Evolutionary conservation across 345 rosid species (phyloP).

Genomic region (Euphorbia peplus): DNA sequence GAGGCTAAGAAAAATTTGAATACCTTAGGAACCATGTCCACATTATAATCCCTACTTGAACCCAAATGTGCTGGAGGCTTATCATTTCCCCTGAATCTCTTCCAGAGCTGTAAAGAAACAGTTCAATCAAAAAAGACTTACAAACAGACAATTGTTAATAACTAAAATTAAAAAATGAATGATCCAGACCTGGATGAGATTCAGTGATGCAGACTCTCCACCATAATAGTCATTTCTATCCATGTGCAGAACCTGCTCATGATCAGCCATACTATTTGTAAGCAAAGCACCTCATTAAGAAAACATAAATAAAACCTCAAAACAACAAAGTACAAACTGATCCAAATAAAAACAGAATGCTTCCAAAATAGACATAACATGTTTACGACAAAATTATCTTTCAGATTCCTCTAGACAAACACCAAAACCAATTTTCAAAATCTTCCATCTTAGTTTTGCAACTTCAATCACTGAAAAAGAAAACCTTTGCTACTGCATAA

Average conservation of each 20-base stretch:
- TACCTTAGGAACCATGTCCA: conserved; percentile 98
- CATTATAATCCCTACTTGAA: conserved; percentile 92
- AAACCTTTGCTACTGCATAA: not conserved
- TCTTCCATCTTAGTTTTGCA: not conserved
- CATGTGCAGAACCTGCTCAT: conserved; percentile 87
- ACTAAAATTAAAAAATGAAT: not conserved
- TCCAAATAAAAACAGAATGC: not conserved
- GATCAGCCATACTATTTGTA: not conserved
- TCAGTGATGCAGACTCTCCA: conserved; percentile 97
- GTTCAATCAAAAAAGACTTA: conserved; percentile 5
- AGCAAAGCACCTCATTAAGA: not conserved
- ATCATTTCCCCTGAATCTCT: conserved; percentile 83
- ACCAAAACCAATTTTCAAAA: not conserved
- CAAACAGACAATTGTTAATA: conserved; percentile 1
- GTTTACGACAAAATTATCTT: not conserved
- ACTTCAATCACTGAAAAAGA: not conserved
- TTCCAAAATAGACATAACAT: not conserved
- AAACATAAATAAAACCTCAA: not conserved
- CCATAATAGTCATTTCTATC: conserved; percentile 97
- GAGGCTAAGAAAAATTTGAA: conserved; percentile 7
- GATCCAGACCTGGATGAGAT: conserved; percentile 74
- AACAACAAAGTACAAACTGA: conserved; percentile 8
- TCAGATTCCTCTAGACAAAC: not conserved
- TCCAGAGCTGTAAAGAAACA: conserved; percentile 71
- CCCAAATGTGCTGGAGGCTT: conserved; percentile 92